These are phyloP conservation scores for Puccinia hordei DNA, from an alignment of 1,284 basidiomycete species.

Conservation along the genomic window DNA sequence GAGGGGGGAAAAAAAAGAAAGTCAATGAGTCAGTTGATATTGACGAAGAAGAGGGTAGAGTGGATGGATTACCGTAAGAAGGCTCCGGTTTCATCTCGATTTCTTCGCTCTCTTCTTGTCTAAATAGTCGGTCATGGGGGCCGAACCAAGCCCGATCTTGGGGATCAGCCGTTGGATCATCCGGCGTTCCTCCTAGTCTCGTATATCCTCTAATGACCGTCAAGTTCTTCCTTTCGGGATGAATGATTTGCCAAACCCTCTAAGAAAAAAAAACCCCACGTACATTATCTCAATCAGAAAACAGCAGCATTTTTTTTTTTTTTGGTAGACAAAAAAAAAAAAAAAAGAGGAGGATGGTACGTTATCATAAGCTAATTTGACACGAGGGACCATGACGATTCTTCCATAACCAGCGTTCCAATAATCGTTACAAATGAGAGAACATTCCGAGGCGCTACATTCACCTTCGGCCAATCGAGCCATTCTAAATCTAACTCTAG, in stretches of 20 bases:
- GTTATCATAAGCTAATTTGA: constrained; percentile 89
- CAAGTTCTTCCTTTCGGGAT: constrained; percentile 80
- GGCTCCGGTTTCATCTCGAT: constrained; percentile 78
- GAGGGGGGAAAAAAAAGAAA: too few species aligned
- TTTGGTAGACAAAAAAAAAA: too few species aligned
- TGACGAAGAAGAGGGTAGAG: not conserved
- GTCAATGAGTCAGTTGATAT: too few species aligned
- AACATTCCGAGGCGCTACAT: constrained; percentile 89
- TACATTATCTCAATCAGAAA: too few species aligned
- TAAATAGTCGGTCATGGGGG: constrained; percentile 87
- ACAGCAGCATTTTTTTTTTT: too few species aligned
- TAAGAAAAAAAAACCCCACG: constrained; percentile 58
- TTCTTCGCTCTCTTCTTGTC: constrained; percentile 76
- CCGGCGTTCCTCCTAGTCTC: constrained; percentile 83
- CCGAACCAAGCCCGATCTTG: constrained; percentile 94
- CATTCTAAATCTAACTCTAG: constrained; percentile 89
- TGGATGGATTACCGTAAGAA: constrained; percentile 70
- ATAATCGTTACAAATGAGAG: constrained; percentile 84
- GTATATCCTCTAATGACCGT: constrained; percentile 89
- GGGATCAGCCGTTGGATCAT: constrained; percentile 88
- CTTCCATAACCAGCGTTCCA: constrained; percentile 75
- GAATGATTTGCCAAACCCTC: constrained; percentile 90
- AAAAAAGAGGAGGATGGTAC: constrained; percentile 62
- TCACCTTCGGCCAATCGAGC: constrained; percentile 75
- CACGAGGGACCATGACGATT: constrained; percentile 92